Base-by-base conservation (phyloP, 1,284 basidiomycete genomes). In the Pseudozyma flocculosa region DNA sequence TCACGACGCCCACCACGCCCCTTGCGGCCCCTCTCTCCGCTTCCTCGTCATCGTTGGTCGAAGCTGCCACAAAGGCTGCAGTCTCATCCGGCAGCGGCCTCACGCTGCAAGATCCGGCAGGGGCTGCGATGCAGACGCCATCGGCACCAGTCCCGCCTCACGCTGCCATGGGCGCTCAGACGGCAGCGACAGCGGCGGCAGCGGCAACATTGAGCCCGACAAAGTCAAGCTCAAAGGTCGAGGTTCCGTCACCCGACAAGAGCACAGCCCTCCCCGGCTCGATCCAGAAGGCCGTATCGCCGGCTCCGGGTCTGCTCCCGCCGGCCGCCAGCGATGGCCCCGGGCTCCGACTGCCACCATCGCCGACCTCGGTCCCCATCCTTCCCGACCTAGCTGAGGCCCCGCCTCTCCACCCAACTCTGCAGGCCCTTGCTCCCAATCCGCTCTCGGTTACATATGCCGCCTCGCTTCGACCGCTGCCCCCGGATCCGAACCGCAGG, bases 401-500 rank as follows among this genome's bases (percentile, higher is more conserved):
- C 13, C 54, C 68, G 17, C 67, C 60, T 10, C 60, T 70, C n/a
- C 73, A 72, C n/a, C 62, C 65, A 2, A 69, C 70, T 9, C 45
- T 77, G 29, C 56, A 71, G 49, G 55, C 54, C 7, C 63, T 77
- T 8, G 68, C 72, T 13, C 73, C 73, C 1, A 75, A 77, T 30
- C 75, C 75, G 2, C 56, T 76, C 11, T 73, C 72, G 14, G 69
- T 75, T 15, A 76, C 73, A 17, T 77, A 75, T 50, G 73, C 75
- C 2, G 72, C 73, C 10, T 70, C 73, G 9, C 57, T 77, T 7
- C 70, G 74, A 21, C 75, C 75, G 2, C 60, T 77, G 23, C 73
- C 73, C 3, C 62, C 72, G 3, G 75, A 77, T 43, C 75, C 75
- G 21, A 68, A 61, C 22, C 58, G 75, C 9, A 68, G 73, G 10